A percentile compares a stretch with the other conserved stretches of the same genome.
Conservation (phyloP, 2,329 filamentous ascomycete species). For the Dothistroma pini region DNA sequence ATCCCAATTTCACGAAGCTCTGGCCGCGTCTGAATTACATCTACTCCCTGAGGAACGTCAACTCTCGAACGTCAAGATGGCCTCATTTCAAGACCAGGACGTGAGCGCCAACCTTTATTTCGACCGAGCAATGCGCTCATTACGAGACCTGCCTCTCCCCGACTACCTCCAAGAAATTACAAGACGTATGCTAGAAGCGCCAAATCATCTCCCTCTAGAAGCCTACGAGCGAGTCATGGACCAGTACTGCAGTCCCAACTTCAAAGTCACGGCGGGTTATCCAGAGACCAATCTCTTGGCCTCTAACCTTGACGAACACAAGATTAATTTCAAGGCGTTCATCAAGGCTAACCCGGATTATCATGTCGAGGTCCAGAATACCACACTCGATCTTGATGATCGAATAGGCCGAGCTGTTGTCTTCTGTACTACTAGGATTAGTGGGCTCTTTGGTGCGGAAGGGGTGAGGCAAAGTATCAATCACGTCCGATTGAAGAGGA, state of each 20-base stretch:
- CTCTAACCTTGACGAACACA: neutral
- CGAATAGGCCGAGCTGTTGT: slow-evolving; percentile 2
- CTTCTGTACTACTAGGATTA: slow-evolving; percentile 1
- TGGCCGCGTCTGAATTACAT: too few species aligned
- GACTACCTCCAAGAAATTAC: slow-evolving; percentile 7
- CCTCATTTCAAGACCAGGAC: neutral
- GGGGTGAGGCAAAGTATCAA: neutral
- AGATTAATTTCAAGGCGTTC: neutral
- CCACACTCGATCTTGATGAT: neutral
- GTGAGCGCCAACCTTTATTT: neutral
- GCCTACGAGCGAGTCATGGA: slow-evolving; percentile 1
- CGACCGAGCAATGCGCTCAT: neutral
- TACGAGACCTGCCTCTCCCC: neutral
- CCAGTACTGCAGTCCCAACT: neutral
- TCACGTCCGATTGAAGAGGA: neutral
- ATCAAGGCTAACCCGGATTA: slow-evolving; percentile 1
- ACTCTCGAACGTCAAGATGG: neutral
- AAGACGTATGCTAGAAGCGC: neutral
- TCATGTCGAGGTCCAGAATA: slow-evolving; percentile 3
- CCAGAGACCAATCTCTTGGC: slow-evolving; percentile 4
- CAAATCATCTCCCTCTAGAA: neutral
- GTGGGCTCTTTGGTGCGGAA: neutral
- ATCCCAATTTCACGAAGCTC: too few species aligned
- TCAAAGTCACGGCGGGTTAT: neutral
- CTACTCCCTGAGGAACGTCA: too few species aligned